phyloP scores from a whole-genome alignment of 805 yeast species.

The Zygoascus bituminiphila region DNA sequence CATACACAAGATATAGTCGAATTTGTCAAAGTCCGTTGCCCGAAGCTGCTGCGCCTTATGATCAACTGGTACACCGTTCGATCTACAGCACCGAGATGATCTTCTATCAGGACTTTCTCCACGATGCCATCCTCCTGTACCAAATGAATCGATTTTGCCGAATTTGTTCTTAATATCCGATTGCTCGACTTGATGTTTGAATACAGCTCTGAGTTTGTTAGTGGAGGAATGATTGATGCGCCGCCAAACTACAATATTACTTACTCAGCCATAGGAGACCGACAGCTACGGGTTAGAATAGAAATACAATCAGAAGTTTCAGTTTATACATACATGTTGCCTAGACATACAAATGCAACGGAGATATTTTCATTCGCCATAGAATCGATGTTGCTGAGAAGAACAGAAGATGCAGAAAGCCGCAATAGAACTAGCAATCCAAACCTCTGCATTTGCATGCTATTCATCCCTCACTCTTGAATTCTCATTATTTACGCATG shows the following conservation, averaged over 20 bases:
- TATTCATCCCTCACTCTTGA: too few species aligned
- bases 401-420: too few species aligned
- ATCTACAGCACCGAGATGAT: constrained; percentile 56
- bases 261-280: constrained; percentile 94
- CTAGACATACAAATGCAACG: constrained; percentile 86
- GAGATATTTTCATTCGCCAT: constrained; percentile 12
- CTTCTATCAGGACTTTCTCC: constrained; percentile 81
- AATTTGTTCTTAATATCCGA: constrained; percentile 40
- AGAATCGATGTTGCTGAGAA: neutral
- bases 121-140: constrained; percentile 76
- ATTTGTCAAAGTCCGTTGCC: constrained; percentile 52
- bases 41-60: constrained; percentile 74
- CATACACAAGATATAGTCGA: constrained; percentile 54
- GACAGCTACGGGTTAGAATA: constrained; percentile 43
- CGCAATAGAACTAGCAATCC: too few species aligned
- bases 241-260: constrained; percentile 7
- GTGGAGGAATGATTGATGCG: neutral
- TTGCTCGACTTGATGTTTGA: constrained; percentile 52
- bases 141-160: constrained; percentile 69
- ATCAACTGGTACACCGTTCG: constrained; percentile 63
- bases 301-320: neutral
- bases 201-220: constrained; percentile 50
- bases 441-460: too few species aligned
- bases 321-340: constrained; percentile 58
- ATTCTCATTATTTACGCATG: too few species aligned